Base-by-base conservation (phyloP, 1,284 basidiomycete species). In the Marasmius oreades region DNA sequence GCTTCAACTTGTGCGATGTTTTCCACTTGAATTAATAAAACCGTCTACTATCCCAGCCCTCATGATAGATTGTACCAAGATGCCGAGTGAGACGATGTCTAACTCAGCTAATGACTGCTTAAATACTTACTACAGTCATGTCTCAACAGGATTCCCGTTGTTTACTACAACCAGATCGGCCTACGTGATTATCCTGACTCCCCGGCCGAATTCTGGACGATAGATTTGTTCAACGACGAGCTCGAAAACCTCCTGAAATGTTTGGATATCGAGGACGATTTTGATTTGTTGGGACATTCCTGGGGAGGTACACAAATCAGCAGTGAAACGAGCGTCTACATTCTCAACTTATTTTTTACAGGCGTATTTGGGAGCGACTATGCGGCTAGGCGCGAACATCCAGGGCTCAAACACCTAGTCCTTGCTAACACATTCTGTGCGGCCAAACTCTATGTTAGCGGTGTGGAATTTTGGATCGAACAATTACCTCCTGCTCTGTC, bases 111-210 rank as follows among this genome's bases (percentile, higher is more conserved):
- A 10, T 31, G 16, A 8, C 23, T n/a, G 18, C 42, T 26, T 11
- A 20, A 7, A 10, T 28, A 46, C 18, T 31, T 45, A 28, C 24
- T 33, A 10, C 18, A 22, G 20, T 16, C 22, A 23, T 22, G 31
- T 16, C 24, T 37, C 16, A 16, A 28, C 33, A 56, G 51, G 14
- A 48, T 56, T 16, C 74, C 74, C 0, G 64, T 79, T 60, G 57
- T 79, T 39, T 63, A 78, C 57, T 78, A 79, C 61, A 78, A 78
- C 59, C 77, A 79, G 63, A 63, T 77, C 51, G 78, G 77, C 23
- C 69, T 61, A 50, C 75, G 72, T 10, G 56, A 62, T 42, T 78
- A 70, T 1, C 64, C 56, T 0, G 67, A 68, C 47, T 72, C 71
- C 51, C 66, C 67, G 1, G 61, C 57, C 22, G 55, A 57, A 1